Percentiles rank a stretch among this genome's conserved stretches.
These are phyloP conservation scores for Serendipita indica DNA, from an alignment of 768 basidiomycete species.

Conservation along the genomic window DNA sequence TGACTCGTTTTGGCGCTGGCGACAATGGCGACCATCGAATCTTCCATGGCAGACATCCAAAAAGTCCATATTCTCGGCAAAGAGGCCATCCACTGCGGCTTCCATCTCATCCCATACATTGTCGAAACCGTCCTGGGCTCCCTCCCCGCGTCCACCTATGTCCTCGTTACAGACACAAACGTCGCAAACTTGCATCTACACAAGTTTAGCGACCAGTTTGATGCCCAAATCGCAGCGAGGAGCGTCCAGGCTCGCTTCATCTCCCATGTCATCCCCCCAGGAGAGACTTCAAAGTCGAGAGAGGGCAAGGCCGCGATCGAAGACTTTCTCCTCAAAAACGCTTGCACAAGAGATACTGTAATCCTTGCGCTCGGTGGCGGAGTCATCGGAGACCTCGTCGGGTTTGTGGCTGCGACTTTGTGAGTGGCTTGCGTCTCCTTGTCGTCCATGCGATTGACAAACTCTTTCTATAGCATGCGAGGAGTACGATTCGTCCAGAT, in stretches of 20 bases:
- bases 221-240: slow-evolving; percentile 26
- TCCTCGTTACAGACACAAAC: slow-evolving; percentile 84
- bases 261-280: slow-evolving; percentile 66
- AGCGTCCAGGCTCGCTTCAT: slow-evolving; percentile 45
- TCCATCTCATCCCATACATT: slow-evolving; percentile 83
- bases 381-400: slow-evolving; percentile 91
- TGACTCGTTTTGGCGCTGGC: background rate
- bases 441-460: background rate
- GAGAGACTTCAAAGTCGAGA: slow-evolving; percentile 84
- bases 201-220: slow-evolving; percentile 53
- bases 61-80: slow-evolving; percentile 75
- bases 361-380: slow-evolving; percentile 90
- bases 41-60: slow-evolving; percentile 36
- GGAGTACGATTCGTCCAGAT: slow-evolving; percentile 92
- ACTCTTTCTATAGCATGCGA: slow-evolving; percentile 60
- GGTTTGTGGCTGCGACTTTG: slow-evolving; percentile 96
- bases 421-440: slow-evolving; percentile 31
- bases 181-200: slow-evolving; percentile 68
- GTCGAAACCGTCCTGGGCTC: slow-evolving; percentile 51
- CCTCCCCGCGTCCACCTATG: slow-evolving; percentile 72
- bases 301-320: slow-evolving; percentile 87
- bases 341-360: slow-evolving; percentile 87
- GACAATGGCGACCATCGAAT: background rate
- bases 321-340: slow-evolving; percentile 76
- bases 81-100: slow-evolving; percentile 85